Base-by-base conservation (phyloP, 495 filamentous ascomycete species). In the Melanomma pulvis-pyrius region DNA sequence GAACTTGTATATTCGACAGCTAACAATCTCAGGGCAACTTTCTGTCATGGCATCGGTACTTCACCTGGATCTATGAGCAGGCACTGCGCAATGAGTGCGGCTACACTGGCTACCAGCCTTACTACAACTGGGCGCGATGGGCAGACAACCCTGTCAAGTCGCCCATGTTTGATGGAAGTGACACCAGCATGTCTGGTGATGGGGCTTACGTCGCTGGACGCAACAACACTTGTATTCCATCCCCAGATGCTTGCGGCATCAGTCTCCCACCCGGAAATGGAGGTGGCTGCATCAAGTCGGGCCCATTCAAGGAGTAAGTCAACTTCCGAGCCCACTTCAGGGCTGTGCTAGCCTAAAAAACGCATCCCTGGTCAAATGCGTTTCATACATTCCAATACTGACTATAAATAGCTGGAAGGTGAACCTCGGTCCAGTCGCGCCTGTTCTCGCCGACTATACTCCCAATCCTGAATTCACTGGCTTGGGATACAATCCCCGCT, bases 41-140 rank as follows among this genome's bases (percentile, higher is more conserved):
- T 75, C 76, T 90, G 30, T 75, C 83, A 1, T 92, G 88, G 87
- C 90, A 92, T 71, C 80, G 89, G 19, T 88, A 87, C 74, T 92
- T 85, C 71, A 78, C 82, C 41, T 83, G 76, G 61, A 76, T 77
- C 8, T 91, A 86, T 72, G 90, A 92, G 73, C 80, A 86, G 70
- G 86, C 88, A 1, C 79, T 92, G 22, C 79, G 82, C 24, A 80
- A 86, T 15, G 89, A 93, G 68, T 92, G 90, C 70, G 87, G 87
- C 46, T 92, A 90, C 69, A 83, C 70, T 0, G 87, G 87, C 32
- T 76, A 75, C 57, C 81, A 84, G 51, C 82, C 78, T 19, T 87
- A 87, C 79, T 80, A 80, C 80, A 79, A 83, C 74, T 85, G 82
- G 82, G 63, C 77, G 2, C 73, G 74, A 22, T 79, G 68, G 66